Conservation (phyloP, 352 stramenopile genomes). For the Plasmopara halstedii region DNA sequence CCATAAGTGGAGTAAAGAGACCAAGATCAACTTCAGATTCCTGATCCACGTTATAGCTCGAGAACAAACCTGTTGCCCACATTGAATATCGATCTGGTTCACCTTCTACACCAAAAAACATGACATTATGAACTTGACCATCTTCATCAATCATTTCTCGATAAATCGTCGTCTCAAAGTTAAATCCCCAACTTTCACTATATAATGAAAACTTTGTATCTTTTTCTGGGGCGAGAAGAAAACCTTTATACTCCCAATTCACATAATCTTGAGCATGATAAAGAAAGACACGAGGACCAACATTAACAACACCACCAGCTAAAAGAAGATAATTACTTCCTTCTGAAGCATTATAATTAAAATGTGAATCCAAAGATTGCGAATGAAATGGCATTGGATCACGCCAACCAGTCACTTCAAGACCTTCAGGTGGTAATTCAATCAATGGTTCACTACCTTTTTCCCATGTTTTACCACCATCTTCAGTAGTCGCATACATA, state of each 20-base stretch:
- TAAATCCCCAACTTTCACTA: slow-evolving; percentile 51
- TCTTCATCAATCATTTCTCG: slow-evolving; percentile 50
- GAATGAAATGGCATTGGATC: slow-evolving; percentile 60
- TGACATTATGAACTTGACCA: slow-evolving; percentile 49
- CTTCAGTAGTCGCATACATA: slow-evolving; percentile 47
- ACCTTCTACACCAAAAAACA: slow-evolving; percentile 53
- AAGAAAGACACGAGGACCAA: slow-evolving; percentile 53
- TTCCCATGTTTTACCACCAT: slow-evolving; percentile 54
- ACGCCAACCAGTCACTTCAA: slow-evolving; percentile 61
- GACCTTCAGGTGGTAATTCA: slow-evolving; percentile 32
- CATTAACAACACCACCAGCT: slow-evolving; percentile 44
- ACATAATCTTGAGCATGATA: slow-evolving; percentile 58
- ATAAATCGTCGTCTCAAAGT: slow-evolving; percentile 69
- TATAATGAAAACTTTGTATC: slow-evolving; percentile 57
- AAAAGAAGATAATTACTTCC: slow-evolving; percentile 53
- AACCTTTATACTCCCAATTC: slow-evolving; percentile 61
- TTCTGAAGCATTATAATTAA: slow-evolving; percentile 12
- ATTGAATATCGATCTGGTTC: slow-evolving; percentile 41
- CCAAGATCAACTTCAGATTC: slow-evolving; percentile 23
- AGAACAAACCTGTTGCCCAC: slow-evolving; percentile 45
- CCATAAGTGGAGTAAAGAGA: slow-evolving; percentile 46
- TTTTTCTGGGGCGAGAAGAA: slow-evolving; percentile 44
- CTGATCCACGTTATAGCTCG: slow-evolving; percentile 6
- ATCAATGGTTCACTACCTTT: slow-evolving; percentile 45
- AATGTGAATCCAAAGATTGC: slow-evolving; percentile 37